A percentile compares a stretch with the other conserved stretches of the same genome.
Evolutionary conservation across 148 eudicot species (phyloP).

Genomic region (Rhododendron mucronatum): DNA sequence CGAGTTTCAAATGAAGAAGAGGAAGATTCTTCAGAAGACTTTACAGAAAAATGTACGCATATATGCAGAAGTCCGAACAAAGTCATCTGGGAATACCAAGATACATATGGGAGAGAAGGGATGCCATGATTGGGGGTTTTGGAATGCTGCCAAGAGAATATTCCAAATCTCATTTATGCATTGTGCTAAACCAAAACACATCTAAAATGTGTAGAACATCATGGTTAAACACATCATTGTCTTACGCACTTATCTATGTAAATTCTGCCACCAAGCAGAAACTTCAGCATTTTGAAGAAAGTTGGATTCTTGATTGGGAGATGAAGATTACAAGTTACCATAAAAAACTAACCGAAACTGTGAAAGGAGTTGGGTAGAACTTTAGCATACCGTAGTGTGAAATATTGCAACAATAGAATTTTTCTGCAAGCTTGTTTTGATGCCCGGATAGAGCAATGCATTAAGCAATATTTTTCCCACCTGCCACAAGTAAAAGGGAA

Average conservation of each 20-base stretch:
- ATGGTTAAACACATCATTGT: background rate
- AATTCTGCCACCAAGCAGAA: background rate
- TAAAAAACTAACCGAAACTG: background rate
- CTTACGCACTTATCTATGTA: background rate
- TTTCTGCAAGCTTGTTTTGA: constrained; percentile 74
- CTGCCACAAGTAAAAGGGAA: constrained; percentile 34
- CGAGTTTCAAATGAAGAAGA: background rate
- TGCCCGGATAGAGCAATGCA: constrained; percentile 76
- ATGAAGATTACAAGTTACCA: background rate
- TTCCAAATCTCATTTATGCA: background rate
- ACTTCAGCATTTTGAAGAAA: background rate
- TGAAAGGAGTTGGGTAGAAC: background rate
- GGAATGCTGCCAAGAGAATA: background rate
- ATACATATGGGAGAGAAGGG: background rate
- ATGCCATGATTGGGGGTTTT: no score
- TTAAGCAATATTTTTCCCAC: constrained; percentile 84
- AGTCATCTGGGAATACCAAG: background rate
- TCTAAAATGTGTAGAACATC: background rate
- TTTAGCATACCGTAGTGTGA: constrained; percentile 59
- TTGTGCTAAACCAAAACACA: background rate
- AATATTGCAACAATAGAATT: constrained; percentile 82
- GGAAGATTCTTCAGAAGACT: background rate
- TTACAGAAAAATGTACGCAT: background rate
- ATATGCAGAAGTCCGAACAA: background rate
- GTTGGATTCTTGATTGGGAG: background rate